Conservation (phyloP, 805 yeast species). For the Wickerhamomyces bisporus region DNA sequence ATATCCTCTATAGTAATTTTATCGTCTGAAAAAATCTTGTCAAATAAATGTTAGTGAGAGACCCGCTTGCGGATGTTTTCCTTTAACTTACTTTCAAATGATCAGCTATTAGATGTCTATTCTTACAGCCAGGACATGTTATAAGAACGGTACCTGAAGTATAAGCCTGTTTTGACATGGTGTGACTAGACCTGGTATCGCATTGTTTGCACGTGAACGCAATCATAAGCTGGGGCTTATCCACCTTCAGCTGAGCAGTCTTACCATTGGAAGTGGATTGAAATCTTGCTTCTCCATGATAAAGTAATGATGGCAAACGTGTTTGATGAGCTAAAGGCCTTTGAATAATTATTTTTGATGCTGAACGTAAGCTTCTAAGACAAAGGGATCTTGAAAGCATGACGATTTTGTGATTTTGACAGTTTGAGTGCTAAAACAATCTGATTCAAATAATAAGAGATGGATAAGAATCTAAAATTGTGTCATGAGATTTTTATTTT, state of each 20-base stretch:
- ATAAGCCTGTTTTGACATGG: conserved; percentile 91
- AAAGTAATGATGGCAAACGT: not conserved
- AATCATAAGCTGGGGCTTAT: conserved; percentile 75
- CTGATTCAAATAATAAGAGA: not conserved
- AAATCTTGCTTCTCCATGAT: conserved; percentile 4
- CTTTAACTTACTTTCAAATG: conserved; percentile 48
- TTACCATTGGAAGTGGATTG: conserved; percentile 13
- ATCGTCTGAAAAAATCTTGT: conserved; percentile 71
- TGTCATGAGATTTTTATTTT: not conserved
- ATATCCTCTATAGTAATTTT: conserved; percentile 77
- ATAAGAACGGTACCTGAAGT: conserved; percentile 80
- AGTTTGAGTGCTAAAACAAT: not conserved
- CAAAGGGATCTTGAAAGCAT: not conserved
- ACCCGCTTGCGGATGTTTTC: not conserved
- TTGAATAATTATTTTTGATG: no score
- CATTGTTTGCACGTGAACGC: conserved; percentile 93
- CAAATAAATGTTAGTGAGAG: conserved; percentile 13
- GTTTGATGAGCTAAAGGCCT: no score
- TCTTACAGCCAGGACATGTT: conserved; percentile 88
- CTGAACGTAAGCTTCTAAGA: not conserved
- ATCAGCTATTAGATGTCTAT: conserved; percentile 88
- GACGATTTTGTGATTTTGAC: not conserved
- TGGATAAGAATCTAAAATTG: not conserved
- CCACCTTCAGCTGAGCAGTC: conserved; percentile 42
- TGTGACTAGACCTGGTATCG: conserved; percentile 75